These are phyloP conservation scores for Ricinus communis DNA, from an alignment of 345 rosid genomes.

Conservation along the genomic window DNA sequence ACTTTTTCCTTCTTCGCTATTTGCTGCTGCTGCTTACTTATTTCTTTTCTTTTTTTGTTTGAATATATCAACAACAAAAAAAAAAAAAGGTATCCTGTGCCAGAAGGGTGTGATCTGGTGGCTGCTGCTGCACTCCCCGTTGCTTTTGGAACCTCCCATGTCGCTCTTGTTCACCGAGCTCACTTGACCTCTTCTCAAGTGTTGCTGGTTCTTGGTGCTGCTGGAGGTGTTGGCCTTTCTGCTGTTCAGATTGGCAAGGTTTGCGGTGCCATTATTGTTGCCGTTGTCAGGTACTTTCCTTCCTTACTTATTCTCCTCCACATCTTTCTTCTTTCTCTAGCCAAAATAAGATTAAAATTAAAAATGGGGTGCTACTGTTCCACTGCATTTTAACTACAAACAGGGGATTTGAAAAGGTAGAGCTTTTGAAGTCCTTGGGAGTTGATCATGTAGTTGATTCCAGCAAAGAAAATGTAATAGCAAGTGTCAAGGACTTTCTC, in stretches of 20 bases:
- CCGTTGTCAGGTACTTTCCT: conserved; percentile 65
- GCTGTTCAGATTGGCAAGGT: conserved; percentile 94
- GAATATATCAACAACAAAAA: neutral
- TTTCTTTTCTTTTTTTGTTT: neutral
- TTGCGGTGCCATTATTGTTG: conserved; percentile 79
- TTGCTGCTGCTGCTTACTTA: neutral
- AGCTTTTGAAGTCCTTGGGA: conserved; percentile 69
- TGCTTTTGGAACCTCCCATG: conserved; percentile 92
- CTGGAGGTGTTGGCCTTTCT: conserved; percentile 95
- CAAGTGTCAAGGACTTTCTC: conserved; percentile 73
- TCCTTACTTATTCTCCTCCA: neutral
- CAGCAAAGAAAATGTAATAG: conserved; percentile 56
- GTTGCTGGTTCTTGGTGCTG: conserved; percentile 88
- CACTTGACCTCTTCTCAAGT: conserved; percentile 69
- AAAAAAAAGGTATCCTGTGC: conserved; percentile 58
- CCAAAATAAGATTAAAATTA: no score
- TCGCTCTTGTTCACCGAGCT: conserved; percentile 91
- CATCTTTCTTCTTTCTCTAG: neutral
- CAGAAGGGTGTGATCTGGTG: conserved; percentile 76
- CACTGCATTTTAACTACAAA: conserved; percentile 6
- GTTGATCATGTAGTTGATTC: conserved; percentile 82
- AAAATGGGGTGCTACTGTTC: no score
- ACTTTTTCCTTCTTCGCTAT: neutral
- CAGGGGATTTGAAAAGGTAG: conserved; percentile 75
- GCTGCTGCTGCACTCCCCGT: conserved; percentile 89